Conservation (phyloP, 1,139 yeast genomes). For the Meyerozyma sp. region DNA sequence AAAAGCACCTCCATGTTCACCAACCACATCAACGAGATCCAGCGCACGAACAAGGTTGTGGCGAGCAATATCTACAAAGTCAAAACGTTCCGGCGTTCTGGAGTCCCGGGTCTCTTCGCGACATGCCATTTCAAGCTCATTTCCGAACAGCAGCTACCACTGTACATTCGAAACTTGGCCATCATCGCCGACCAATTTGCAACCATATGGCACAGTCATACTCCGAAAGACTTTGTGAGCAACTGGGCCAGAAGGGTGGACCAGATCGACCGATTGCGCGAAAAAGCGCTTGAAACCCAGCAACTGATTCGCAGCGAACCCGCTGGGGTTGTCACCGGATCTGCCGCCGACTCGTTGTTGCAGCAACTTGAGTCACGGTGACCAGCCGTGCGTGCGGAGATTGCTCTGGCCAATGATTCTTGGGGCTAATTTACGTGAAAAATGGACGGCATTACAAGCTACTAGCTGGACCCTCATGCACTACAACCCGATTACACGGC, state of each 20-base stretch:
- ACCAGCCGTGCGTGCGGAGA: not conserved
- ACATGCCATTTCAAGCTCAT: constrained; percentile 72
- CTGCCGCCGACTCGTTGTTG: not conserved
- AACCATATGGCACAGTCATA: constrained; percentile 58
- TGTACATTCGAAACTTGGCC: constrained; percentile 62
- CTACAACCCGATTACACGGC: not conserved
- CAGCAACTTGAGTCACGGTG: not conserved
- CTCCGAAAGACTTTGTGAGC: constrained; percentile 46
- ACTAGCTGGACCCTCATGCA: too few relatives aligned
- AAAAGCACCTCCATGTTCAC: constrained; percentile 1
- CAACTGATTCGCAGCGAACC: not conserved
- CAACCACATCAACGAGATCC: not conserved
- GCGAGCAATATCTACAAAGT: constrained; percentile 45
- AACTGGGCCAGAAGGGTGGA: constrained; percentile 66
- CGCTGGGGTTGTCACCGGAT: not conserved
- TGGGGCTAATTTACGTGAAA: too few relatives aligned
- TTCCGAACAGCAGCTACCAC: constrained; percentile 53
- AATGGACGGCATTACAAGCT: too few relatives aligned
- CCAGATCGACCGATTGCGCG: constrained; percentile 48
- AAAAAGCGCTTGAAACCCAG: constrained; percentile 32
- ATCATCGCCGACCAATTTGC: constrained; percentile 70
- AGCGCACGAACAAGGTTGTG: not conserved
- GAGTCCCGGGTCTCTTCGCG: constrained; percentile 73
- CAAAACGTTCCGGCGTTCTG: constrained; percentile 57
- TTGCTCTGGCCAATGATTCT: not conserved